Evolutionary conservation across 2,329 filamentous ascomycete genomes (phyloP), one percentile per base, ranked within the genome.

Genomic region (Cordyceps pruinosa): DNA sequence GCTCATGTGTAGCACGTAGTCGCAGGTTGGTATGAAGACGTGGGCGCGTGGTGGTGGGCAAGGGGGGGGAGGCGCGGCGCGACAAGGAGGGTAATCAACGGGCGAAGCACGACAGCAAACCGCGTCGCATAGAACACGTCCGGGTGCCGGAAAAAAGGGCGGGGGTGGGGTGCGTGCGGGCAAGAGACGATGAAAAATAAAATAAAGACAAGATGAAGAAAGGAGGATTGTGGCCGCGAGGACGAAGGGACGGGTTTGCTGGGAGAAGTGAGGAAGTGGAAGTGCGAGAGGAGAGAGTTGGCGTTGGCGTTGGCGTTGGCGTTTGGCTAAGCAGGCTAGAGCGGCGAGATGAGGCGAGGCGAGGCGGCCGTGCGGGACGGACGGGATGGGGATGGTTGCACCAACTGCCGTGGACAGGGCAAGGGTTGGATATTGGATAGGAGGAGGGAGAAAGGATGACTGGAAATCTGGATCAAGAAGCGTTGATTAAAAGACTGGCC

Each of bases 71-170:
- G n/a, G n/a, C n/a, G n/a, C n/a, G 15, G 42, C 50, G 50, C 39
- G 50, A 53, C 39, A 44, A 53, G 50, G 37, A 53, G 39, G 28
- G 50, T 53, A 35, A 44, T 34, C 4, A 34, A 45, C 19, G 28
- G 39, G 28, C 10, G 28, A 45, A 44, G 32, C 39, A 53, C 39
- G 50, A 42, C 39, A n/a, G 13, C 19, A 19, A 34, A 45, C 50
- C 50, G 50, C 50, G 50, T 53, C 50, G 50, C 50, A 53, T 53
- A 26, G 19, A 53, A 35, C 50, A 44, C 28, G 50, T 45, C 26
- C 21, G 44, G 28, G 26, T 25, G 12, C 19, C 17, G 10, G n/a
- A n/a, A n/a, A n/a, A 42, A 42, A 52, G 35, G 25, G 25, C 7
- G 15, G 23, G 25, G n/a, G 15, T 13, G 9, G 34, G 23, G n/a